Percentiles rank a stretch among this genome's conserved stretches.
Conservation (phyloP, 2,329 filamentous ascomycete species). For the Juglanconis juglandina region DNA sequence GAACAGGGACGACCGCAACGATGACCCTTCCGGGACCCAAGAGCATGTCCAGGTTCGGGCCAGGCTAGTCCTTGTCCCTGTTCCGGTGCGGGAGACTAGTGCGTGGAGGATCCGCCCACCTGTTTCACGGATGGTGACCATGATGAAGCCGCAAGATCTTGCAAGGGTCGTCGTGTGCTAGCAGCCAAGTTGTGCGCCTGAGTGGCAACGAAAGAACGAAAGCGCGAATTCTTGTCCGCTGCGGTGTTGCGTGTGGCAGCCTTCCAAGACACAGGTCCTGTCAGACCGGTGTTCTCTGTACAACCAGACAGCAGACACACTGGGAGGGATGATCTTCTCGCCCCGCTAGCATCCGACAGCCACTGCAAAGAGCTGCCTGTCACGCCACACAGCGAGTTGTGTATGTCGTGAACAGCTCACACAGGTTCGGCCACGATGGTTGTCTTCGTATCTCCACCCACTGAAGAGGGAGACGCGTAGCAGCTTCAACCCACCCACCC, state of each 20-base stretch:
- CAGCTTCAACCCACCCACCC: background rate
- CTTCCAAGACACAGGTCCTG: background rate
- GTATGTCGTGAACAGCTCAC: background rate
- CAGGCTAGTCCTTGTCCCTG: background rate
- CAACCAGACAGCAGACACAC: background rate
- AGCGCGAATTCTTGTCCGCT: no score
- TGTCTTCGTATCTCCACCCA: background rate
- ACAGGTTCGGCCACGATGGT: background rate
- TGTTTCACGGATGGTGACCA: background rate
- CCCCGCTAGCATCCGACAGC: background rate
- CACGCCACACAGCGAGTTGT: background rate
- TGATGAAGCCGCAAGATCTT: background rate
- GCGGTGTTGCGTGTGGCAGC: no score
- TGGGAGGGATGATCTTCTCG: background rate
- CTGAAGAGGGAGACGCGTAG: background rate
- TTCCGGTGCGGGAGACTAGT: background rate
- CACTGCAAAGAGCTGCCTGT: background rate
- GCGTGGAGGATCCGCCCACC: background rate
- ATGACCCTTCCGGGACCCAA: no score
- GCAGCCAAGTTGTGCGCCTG: no score
- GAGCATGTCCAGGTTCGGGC: no score
- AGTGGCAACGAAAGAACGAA: no score
- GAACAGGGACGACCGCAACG: conserved; percentile 2
- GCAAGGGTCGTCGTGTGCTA: no score
- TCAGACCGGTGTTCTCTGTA: background rate